Conservation (phyloP, 805 yeast genomes). For the Spathaspora gorwiae region DNA sequence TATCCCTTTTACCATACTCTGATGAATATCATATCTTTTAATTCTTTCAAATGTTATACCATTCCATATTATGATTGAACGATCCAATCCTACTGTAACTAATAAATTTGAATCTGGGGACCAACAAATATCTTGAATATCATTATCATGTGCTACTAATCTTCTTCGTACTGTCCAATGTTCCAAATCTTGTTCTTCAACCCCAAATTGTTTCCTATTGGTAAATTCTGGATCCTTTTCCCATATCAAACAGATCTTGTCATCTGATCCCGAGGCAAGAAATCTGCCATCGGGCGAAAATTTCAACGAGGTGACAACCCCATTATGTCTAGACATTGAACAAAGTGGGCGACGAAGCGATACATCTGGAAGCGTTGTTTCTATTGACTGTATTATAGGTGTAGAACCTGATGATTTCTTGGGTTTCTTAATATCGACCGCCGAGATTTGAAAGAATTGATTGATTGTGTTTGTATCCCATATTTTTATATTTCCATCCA, state of each 20-base stretch:
- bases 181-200: constrained; percentile 62
- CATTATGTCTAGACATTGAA: constrained; percentile 92
- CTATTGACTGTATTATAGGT: background rate
- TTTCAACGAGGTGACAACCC: constrained; percentile 90
- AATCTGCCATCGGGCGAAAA: constrained; percentile 91
- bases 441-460: constrained; percentile 27
- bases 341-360: constrained; percentile 55
- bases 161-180: constrained; percentile 94
- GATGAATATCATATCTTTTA: constrained; percentile 87
- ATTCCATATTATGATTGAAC: constrained; percentile 90
- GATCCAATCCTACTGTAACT: constrained; percentile 91
- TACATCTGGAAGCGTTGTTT: constrained; percentile 13
- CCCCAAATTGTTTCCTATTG: constrained; percentile 58
- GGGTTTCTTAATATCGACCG: constrained; percentile 4
- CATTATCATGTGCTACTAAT: constrained; percentile 94
- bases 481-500: constrained; percentile 83
- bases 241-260: constrained; percentile 87
- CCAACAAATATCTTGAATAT: constrained; percentile 97
- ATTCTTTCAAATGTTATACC: constrained; percentile 88
- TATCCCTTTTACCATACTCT: constrained; percentile 92
- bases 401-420: constrained; percentile 1
- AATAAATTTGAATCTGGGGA: constrained; percentile 88
- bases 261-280: constrained; percentile 93
- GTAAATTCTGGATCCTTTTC: constrained; percentile 71
- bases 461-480: constrained; percentile 68